A percentile compares a stretch with the other conserved stretches of the same genome.
phyloP scores from a whole-genome alignment of 2,329 filamentous ascomycete genomes.

The Aspergillus caelatus region DNA sequence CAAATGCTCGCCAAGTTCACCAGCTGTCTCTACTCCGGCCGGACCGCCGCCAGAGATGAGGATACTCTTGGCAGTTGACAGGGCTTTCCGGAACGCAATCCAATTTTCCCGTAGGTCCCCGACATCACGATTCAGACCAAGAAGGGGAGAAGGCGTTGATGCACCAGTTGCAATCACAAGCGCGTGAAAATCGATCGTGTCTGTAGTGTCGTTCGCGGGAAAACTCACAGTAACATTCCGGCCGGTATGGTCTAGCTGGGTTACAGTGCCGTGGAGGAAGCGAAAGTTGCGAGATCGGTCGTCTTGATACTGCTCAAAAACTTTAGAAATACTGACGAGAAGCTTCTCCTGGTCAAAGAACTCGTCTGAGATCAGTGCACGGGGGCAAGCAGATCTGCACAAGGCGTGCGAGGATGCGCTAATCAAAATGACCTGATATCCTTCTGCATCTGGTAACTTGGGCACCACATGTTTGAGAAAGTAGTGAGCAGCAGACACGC shows the following conservation, averaged over 20 bases:
- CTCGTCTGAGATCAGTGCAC: slow-evolving; percentile 51
- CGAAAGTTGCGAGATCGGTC: slow-evolving; percentile 43
- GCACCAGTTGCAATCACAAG: slow-evolving; percentile 55
- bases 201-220: background rate
- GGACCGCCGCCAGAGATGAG: slow-evolving; percentile 39
- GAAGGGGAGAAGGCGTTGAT: slow-evolving; percentile 49
- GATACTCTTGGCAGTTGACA: slow-evolving; percentile 47
- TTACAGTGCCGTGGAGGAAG: slow-evolving; percentile 49
- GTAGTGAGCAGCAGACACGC: slow-evolving; percentile 57
- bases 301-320: slow-evolving; percentile 47
- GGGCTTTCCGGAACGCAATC: slow-evolving; percentile 42
- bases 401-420: slow-evolving; percentile 47
- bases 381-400: slow-evolving; percentile 50
- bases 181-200: slow-evolving; percentile 43
- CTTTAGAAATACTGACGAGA: slow-evolving; percentile 43
- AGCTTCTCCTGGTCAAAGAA: slow-evolving; percentile 50
- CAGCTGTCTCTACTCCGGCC: slow-evolving; percentile 51
- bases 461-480: slow-evolving; percentile 57
- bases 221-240: slow-evolving; percentile 36
- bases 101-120: slow-evolving; percentile 39
- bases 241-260: slow-evolving; percentile 10
- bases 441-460: slow-evolving; percentile 34
- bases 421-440: slow-evolving; percentile 49
- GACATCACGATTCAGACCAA: slow-evolving; percentile 44
- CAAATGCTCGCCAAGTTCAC: slow-evolving; percentile 55